These are phyloP conservation scores for Clathrus columnatus DNA, from an alignment of 768 basidiomycete genomes.

Conservation along the genomic window DNA sequence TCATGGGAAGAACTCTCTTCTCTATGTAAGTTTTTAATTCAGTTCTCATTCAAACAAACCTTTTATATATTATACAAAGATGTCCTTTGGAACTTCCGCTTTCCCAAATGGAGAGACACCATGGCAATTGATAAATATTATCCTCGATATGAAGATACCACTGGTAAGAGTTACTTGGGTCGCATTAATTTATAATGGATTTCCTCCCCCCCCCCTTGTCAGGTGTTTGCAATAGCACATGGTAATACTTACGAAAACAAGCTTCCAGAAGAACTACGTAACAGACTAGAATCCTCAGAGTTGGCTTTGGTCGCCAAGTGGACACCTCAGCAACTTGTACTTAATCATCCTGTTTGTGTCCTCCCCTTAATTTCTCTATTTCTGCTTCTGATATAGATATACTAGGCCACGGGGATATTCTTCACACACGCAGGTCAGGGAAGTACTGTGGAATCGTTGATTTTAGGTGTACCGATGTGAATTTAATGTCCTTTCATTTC, in stretches of 20 bases:
- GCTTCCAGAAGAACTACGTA: not conserved
- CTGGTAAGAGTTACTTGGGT: not conserved
- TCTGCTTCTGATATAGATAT: too few species aligned
- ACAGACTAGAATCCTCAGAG: conserved; percentile 1
- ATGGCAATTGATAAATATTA: not conserved
- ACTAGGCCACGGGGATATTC: not conserved
- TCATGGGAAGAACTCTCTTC: not conserved
- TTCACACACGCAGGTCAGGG: not conserved
- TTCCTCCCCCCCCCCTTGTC: not conserved
- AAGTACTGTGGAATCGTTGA: not conserved
- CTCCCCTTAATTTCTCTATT: not conserved
- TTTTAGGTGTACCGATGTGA: not conserved
- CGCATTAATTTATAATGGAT: not conserved
- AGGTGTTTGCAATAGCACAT: not conserved
- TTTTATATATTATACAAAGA: not conserved
- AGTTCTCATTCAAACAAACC: not conserved
- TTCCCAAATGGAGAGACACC: not conserved
- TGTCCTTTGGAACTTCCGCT: not conserved
- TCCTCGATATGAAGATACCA: not conserved
- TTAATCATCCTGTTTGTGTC: conserved; percentile 17
- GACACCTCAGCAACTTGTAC: conserved; percentile 19
- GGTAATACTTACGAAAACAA: not conserved
- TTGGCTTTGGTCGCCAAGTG: conserved; percentile 16
- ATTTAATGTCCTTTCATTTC: too few species aligned
- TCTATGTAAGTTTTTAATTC: not conserved